Conservation (phyloP, 805 yeast species). For the Candida nanaspora region DNA sequence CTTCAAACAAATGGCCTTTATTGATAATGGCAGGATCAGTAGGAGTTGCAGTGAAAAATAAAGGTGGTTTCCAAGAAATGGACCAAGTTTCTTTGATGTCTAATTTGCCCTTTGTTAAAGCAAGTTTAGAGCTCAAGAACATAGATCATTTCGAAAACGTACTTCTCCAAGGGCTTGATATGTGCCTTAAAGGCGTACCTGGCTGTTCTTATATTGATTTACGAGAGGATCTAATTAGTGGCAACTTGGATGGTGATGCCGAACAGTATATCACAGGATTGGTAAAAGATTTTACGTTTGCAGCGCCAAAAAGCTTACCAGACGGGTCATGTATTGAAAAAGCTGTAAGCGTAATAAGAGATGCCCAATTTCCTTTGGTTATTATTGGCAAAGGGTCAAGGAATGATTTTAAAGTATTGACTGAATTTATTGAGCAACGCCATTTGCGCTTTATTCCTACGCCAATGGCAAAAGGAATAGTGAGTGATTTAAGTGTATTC, state of each 20-base stretch:
- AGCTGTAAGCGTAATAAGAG: conserved; percentile 27
- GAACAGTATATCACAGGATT: too few relatives aligned
- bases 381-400: conserved; percentile 66
- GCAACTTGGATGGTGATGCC: too few relatives aligned
- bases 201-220: conserved; percentile 60
- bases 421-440: conserved; percentile 34
- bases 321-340: conserved; percentile 25
- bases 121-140: conserved; percentile 28
- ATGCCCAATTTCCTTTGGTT: conserved; percentile 42
- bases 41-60: conserved; percentile 37
- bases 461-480: conserved; percentile 74
- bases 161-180: conserved; percentile 40
- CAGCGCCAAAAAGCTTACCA: too few relatives aligned
- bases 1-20: conserved; percentile 57
- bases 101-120: conserved; percentile 36
- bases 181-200: conserved; percentile 41
- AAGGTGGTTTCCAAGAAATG: conserved; percentile 67
- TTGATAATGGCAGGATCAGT: conserved; percentile 59
- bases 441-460: conserved; percentile 58
- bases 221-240: conserved; percentile 50
- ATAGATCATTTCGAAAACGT: conserved; percentile 29
- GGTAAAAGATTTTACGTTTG: too few relatives aligned
- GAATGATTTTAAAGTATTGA: conserved; percentile 28
- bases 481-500: conserved; percentile 38
- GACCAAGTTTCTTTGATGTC: conserved; percentile 50